These are phyloP conservation scores for Boletus sp. DNA, from an alignment of 1,284 basidiomycete species.

Conservation along the genomic window DNA sequence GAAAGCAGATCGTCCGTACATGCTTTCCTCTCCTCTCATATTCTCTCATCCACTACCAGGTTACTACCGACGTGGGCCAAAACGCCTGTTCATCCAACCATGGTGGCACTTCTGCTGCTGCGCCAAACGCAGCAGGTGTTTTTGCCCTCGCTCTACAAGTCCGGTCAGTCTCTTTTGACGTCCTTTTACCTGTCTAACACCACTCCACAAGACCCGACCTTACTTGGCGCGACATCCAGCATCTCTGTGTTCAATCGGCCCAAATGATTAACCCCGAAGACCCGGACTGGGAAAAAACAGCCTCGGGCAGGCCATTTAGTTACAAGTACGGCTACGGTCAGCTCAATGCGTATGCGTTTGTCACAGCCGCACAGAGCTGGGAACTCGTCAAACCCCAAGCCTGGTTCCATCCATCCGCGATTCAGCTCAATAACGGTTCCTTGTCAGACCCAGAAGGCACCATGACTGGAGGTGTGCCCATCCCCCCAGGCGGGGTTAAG, in stretches of 20 bases:
- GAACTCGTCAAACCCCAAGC: conserved; percentile 91
- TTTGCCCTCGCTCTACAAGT: conserved; percentile 85
- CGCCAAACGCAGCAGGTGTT: conserved; percentile 92
- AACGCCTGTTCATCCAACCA: conserved; percentile 82
- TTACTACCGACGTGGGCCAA: conserved; percentile 92
- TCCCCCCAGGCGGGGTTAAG: conserved; percentile 66
- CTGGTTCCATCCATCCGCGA: conserved; percentile 76
- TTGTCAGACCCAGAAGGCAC: conserved; percentile 52
- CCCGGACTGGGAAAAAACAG: conserved; percentile 91
- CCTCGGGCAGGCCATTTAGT: conserved; percentile 79
- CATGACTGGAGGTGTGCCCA: conserved; percentile 65
- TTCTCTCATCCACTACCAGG: conserved; percentile 47
- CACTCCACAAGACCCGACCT: conserved; percentile 55
- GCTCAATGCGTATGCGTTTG: conserved; percentile 81
- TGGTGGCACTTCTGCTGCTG: conserved; percentile 97
- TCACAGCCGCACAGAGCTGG: conserved; percentile 83
- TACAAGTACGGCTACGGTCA: conserved; percentile 98
- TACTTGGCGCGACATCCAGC: conserved; percentile 96
- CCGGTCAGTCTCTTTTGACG: conserved; percentile 51
- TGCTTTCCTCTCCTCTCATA: conserved; percentile 4
- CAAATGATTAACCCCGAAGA: conserved; percentile 85
- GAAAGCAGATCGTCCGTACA: conserved; percentile 81
- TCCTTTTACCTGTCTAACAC: conserved; percentile 14
- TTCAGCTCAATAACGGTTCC: conserved; percentile 66
- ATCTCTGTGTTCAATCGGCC: conserved; percentile 82